Base-by-base conservation (phyloP, 1,284 basidiomycete species). In the Taiwanofungus camphoratus region DNA sequence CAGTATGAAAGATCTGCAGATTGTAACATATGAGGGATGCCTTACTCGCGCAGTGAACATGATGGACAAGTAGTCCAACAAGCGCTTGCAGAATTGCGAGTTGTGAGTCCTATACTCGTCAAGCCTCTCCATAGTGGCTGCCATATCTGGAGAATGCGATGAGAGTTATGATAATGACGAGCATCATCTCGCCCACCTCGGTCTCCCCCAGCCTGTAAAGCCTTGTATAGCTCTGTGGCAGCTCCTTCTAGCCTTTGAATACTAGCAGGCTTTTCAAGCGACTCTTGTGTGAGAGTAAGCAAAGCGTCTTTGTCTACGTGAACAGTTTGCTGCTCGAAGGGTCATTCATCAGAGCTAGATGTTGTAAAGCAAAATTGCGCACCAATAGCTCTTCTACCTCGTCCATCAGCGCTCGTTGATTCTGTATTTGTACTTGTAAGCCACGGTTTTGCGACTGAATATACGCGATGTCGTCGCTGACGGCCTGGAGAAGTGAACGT, bases 391-490 rank as follows among this genome's bases (percentile, higher is more conserved):
- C 87, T 59, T 92, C 84, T 5, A 97, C 67, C 63, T 92, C 93
- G 29, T 69, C 72, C 23, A 96, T 63, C 5, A 97, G 72, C 2
- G 82, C 79, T 30, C 86, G 79, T 62, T 98, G 95, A 57, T 99
- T 99, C 58, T 95, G 92, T 8, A 86, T 98, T 58, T 99, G 95
- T 1, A 99, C 93, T 66, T 99, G 96, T 26, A 99, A 69, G 55
- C 96, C 96, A 41, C 94, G 79, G 59, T 96, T 95, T 64, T 99
- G 96, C 2, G 87, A 87, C 67, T 99, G 96, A 56, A 99, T 98
- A 59, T 83, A 94, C 7, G 78, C 79, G 46, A 99, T 98, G 60
- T 99, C 96, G 44, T 99, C 93, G 41, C 79, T 79, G 35, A 95
- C 93, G 44, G 89, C 86, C 92, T 96, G 55, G 6, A 19, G 26